Conservation (phyloP, 371 early-diverging fungal genomes). For the Ordospora colligata region DNA sequence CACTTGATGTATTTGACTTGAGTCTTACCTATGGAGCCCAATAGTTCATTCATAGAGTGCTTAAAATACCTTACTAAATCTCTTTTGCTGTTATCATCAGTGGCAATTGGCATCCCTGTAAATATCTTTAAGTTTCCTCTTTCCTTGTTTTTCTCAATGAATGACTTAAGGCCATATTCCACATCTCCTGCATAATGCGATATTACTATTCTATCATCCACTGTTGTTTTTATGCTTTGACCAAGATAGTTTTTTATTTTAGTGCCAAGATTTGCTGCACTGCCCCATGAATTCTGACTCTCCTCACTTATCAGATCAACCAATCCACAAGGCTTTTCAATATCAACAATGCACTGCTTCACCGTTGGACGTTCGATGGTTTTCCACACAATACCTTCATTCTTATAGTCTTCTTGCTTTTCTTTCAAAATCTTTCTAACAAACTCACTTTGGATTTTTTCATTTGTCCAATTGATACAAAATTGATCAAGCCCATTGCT, state of each 20-base stretch:
- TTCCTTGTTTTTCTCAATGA: conserved; percentile 96
- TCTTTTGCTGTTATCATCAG: conserved; percentile 72
- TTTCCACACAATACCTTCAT: conserved; percentile 38
- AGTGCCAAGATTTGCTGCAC: conserved; percentile 35
- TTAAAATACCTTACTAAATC: conserved; percentile 73
- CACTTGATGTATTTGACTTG: conserved; percentile 93
- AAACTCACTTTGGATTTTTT: conserved; percentile 65
- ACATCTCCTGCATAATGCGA: conserved; percentile 89
- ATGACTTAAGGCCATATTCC: conserved; percentile 77
- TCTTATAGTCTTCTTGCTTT: conserved; percentile 70
- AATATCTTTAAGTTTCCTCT: conserved; percentile 71
- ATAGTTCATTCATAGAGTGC: conserved; percentile 66
- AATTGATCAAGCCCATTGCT: conserved; percentile 63
- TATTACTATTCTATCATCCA: conserved; percentile 65
- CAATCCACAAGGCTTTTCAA: conserved; percentile 59
- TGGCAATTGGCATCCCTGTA: conserved; percentile 65
- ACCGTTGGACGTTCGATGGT: background rate
- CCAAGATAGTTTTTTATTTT: conserved; percentile 48
- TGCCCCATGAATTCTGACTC: conserved; percentile 50
- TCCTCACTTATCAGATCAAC: conserved; percentile 61
- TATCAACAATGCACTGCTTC: conserved; percentile 13
- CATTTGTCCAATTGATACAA: conserved; percentile 66
- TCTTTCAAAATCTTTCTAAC: conserved; percentile 85
- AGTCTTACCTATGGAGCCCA: conserved; percentile 78
- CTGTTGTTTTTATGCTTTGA: conserved; percentile 3